Conservation (phyloP, 2,329 filamentous ascomycete species). For the Phoma sp. region DNA sequence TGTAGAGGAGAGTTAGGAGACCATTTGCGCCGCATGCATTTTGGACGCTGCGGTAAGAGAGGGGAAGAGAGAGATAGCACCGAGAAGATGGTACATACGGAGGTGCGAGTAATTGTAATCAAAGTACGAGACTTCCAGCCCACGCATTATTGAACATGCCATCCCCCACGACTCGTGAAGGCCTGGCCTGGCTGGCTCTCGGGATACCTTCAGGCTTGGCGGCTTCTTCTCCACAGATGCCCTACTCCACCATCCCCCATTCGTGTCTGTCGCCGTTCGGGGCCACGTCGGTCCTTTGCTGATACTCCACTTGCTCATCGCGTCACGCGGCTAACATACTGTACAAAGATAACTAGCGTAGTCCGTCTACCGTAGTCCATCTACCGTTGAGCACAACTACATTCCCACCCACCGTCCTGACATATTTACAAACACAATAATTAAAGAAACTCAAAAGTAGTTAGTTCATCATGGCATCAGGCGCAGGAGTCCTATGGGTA, state of each 20-base stretch:
- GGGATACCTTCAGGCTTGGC: not conserved
- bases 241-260: conserved; percentile 1
- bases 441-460: too few relatives aligned
- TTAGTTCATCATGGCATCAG: not conserved
- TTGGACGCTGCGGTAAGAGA: not conserved
- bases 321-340: not conserved
- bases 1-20: not conserved
- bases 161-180: too few relatives aligned
- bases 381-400: not conserved
- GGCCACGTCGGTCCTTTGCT: conserved; percentile 11
- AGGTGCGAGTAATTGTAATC: conserved; percentile 19
- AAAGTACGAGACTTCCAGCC: not conserved
- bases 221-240: conserved; percentile 8
- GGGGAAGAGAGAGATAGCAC: not conserved
- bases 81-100: conserved; percentile 10
- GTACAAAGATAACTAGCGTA: not conserved
- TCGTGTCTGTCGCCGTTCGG: not conserved
- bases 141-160: not conserved
- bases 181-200: too few relatives aligned
- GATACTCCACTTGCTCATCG: not conserved
- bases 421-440: too few relatives aligned
- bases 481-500: conserved; percentile 6
- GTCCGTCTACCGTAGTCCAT: too few relatives aligned
- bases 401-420: not conserved
- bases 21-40: not conserved